A percentile compares a stretch with the other conserved stretches of the same genome.
phyloP scores from a whole-genome alignment of 768 basidiomycete genomes.

The Mycena venus region DNA sequence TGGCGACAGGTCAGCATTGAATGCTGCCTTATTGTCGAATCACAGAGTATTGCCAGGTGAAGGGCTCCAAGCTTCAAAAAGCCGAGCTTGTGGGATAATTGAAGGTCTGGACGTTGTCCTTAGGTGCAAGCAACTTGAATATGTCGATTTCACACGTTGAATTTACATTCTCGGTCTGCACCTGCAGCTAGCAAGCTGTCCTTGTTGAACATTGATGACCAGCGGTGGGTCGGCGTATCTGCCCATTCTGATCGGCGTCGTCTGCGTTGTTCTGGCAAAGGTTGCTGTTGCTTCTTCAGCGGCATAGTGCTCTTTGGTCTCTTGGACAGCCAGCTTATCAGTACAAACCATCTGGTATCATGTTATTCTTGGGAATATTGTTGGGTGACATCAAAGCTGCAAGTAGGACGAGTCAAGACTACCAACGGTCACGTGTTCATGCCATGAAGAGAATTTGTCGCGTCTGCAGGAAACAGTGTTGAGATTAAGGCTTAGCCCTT shows the following conservation, averaged over 20 bases:
- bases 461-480: background rate
- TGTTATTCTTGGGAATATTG: background rate
- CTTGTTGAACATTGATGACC: no score
- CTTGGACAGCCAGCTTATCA: background rate
- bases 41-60: background rate
- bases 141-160: background rate
- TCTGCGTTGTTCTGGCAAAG: background rate
- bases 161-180: background rate
- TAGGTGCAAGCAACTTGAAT: background rate
- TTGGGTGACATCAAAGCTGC: no score
- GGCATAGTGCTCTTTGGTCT: background rate
- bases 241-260: background rate
- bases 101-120: background rate
- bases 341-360: slow-evolving; percentile 1
- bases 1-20: no score
- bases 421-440: background rate
- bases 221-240: background rate
- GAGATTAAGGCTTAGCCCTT: no score
- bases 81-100: background rate
- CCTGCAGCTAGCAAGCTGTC: background rate
- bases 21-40: background rate
- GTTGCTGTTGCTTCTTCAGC: background rate
- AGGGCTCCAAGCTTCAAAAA: background rate
- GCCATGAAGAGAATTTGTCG: background rate
- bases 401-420: background rate